These are phyloP conservation scores for Ceratobasidium sp. DNA, from an alignment of 1,284 basidiomycete species.

Conservation along the genomic window DNA sequence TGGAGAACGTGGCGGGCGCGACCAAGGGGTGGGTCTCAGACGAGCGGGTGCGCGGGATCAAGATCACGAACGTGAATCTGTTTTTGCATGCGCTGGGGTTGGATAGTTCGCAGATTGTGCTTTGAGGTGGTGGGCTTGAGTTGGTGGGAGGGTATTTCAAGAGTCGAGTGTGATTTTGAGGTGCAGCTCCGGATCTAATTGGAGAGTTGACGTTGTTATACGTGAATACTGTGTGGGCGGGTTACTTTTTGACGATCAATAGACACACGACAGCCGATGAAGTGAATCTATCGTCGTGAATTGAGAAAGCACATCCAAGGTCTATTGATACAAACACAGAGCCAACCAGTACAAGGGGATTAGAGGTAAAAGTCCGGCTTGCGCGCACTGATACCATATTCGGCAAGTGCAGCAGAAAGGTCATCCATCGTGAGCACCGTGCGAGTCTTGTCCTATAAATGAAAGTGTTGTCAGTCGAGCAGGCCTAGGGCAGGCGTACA, in stretches of 20 bases:
- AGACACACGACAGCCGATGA: background rate
- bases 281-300: background rate
- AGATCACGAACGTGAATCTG: conserved; percentile 81
- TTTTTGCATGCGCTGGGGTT: conserved; percentile 84
- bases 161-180: background rate
- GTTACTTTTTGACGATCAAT: conserved; percentile 5
- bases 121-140: background rate
- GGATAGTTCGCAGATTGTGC: conserved; percentile 62
- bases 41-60: conserved; percentile 71
- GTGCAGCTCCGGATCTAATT: background rate
- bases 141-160: background rate
- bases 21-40: conserved; percentile 74
- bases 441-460: conserved; percentile 80
- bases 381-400: conserved; percentile 94
- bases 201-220: background rate
- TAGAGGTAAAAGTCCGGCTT: conserved; percentile 89
- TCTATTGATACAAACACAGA: conserved; percentile 25
- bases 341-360: background rate
- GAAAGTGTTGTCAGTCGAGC: background rate
- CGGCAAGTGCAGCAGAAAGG: conserved; percentile 85
- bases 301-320: conserved; percentile 7
- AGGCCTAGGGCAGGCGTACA: background rate
- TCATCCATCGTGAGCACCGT: conserved; percentile 99
- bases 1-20: conserved; percentile 81
- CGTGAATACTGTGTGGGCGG: background rate